Percentiles rank a stretch among this genome's conserved stretches.
These are phyloP conservation scores for Parathielavia appendiculata DNA, from an alignment of 495 filamentous ascomycete species.

Conservation along the genomic window DNA sequence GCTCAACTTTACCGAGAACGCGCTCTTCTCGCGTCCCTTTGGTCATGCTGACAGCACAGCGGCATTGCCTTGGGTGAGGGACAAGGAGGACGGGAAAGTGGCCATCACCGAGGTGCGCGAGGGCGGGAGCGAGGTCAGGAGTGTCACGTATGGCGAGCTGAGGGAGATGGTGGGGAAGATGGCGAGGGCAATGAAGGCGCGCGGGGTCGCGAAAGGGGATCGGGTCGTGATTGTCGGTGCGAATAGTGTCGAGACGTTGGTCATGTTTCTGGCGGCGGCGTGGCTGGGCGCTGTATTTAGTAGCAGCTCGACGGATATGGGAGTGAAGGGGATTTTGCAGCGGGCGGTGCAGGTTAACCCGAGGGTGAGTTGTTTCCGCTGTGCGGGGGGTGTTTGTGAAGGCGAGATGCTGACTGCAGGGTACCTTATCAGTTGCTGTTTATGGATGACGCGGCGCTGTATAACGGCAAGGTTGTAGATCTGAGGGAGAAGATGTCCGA, in stretches of 20 bases:
- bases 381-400: not conserved
- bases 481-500: conserved; percentile 65
- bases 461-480: conserved; percentile 72
- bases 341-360: conserved; percentile 66
- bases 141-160: conserved; percentile 61
- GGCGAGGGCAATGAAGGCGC: conserved; percentile 56
- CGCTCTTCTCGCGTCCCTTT: conserved; percentile 43
- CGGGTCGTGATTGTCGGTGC: conserved; percentile 64
- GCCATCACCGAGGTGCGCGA: conserved; percentile 70
- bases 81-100: conserved; percentile 65
- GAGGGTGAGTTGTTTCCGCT: conserved; percentile 31
- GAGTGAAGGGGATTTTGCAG: conserved; percentile 69
- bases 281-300: conserved; percentile 68
- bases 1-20: conserved; percentile 62
- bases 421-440: conserved; percentile 53
- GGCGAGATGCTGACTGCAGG: not conserved
- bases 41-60: conserved; percentile 23
- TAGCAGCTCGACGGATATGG: conserved; percentile 73
- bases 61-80: conserved; percentile 32
- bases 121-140: conserved; percentile 50
- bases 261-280: conserved; percentile 58
- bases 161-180: conserved; percentile 51
- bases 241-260: conserved; percentile 67
- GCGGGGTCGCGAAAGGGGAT: conserved; percentile 63
- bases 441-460: conserved; percentile 70